phyloP scores from a whole-genome alignment of 2,329 filamentous ascomycete genomes.

The Graphilbum fragrans region DNA sequence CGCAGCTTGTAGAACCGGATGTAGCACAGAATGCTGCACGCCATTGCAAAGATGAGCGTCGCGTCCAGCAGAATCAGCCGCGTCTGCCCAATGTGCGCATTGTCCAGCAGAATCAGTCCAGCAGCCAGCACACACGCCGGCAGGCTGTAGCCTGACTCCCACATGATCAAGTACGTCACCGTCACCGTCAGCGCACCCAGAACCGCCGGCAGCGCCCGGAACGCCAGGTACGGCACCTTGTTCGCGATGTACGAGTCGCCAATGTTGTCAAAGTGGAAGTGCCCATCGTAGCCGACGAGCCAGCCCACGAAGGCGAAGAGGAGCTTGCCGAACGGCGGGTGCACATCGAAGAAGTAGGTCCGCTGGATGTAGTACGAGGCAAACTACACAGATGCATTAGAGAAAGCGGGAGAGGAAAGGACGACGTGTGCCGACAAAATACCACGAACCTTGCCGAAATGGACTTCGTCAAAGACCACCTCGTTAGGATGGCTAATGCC shows the following conservation, averaged over 20 bases:
- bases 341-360: conserved; percentile 99
- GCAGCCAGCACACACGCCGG: conserved; percentile 83
- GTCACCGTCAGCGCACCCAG: conserved; percentile 87
- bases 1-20: conserved; percentile 96
- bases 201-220: conserved; percentile 83
- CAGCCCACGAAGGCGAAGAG: conserved; percentile 95
- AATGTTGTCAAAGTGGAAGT: conserved; percentile 98
- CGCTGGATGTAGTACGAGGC: conserved; percentile 80
- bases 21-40: conserved; percentile 84
- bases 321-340: conserved; percentile 95
- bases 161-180: conserved; percentile 96
- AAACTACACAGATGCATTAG: conserved; percentile 32
- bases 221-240: conserved; percentile 94
- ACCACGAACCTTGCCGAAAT: conserved; percentile 88
- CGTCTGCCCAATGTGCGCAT: conserved; percentile 94
- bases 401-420: neutral
- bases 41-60: conserved; percentile 90
- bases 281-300: conserved; percentile 92
- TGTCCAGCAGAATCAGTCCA: conserved; percentile 83
- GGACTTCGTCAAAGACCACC: conserved; percentile 97
- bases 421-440: neutral
- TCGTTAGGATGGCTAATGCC: conserved; percentile 91
- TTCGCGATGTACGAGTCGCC: conserved; percentile 96
- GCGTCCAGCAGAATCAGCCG: conserved; percentile 90
- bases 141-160: conserved; percentile 96